These are phyloP conservation scores for Theobroma grandiflorum DNA, from an alignment of 441 rosid genomes.

Conservation along the genomic window DNA sequence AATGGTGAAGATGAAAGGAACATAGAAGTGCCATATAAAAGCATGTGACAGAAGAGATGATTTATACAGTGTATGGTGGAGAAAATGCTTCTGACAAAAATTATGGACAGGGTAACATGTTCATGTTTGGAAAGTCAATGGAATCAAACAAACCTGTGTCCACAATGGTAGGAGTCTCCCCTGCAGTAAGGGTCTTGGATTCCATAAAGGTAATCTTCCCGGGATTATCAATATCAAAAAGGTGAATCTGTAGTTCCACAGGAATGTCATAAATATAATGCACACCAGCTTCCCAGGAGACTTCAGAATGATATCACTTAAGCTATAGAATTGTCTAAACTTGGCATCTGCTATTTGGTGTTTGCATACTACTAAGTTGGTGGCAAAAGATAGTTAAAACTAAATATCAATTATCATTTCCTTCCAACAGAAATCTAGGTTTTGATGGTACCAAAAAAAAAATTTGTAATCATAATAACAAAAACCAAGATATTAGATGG, in stretches of 20 bases:
- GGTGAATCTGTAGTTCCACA: conserved; percentile 72
- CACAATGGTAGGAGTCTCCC: conserved; percentile 89
- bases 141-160: conserved; percentile 74
- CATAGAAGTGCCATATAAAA: neutral
- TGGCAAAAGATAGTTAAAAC: neutral
- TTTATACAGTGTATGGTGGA: neutral
- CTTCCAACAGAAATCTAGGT: neutral
- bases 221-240: conserved; percentile 95
- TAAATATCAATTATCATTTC: neutral
- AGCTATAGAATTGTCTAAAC: conserved; percentile 8
- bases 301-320: conserved; percentile 5
- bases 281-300: conserved; percentile 22
- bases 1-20: neutral
- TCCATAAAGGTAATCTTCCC: conserved; percentile 95
- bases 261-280: conserved; percentile 18
- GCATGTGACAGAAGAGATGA: neutral
- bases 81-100: neutral
- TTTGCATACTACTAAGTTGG: neutral
- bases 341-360: neutral
- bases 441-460: neutral
- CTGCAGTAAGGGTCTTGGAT: conserved; percentile 90
- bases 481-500: conserved; percentile 1
- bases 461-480: neutral
- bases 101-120: neutral
- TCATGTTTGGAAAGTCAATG: conserved; percentile 2